These are phyloP conservation scores for Neophaeococcomyces aloes DNA, from an alignment of 2,329 filamentous ascomycete genomes.

Conservation along the genomic window DNA sequence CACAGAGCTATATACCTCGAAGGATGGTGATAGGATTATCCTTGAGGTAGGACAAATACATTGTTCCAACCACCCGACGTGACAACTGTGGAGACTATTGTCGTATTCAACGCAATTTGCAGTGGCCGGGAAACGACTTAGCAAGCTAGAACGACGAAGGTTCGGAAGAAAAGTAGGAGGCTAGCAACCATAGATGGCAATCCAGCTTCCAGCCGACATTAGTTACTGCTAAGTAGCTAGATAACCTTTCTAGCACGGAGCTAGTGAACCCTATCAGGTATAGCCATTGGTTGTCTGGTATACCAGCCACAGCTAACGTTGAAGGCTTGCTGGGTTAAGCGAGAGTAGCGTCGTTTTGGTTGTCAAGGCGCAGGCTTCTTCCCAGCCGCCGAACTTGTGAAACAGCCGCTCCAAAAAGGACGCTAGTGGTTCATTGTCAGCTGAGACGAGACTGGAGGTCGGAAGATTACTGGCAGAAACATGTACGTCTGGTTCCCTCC, in stretches of 20 bases:
- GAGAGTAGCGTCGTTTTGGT: not conserved
- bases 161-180: not conserved
- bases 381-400: not conserved
- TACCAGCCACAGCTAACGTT: constrained; percentile 4
- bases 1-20: constrained; percentile 5
- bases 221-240: too few species aligned
- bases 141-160: not conserved
- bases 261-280: not conserved
- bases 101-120: not conserved
- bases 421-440: too few species aligned
- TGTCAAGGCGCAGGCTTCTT: not conserved
- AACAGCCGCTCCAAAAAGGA: constrained; percentile 1
- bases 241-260: not conserved
- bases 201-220: not conserved
- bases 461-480: too few species aligned
- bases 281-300: constrained; percentile 6
- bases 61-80: constrained; percentile 6
- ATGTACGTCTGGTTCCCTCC: too few species aligned
- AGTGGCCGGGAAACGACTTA: constrained; percentile 3
- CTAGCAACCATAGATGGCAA: not conserved
- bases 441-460: too few species aligned
- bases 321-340: not conserved
- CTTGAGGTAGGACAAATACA: constrained; percentile 5
- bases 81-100: constrained; percentile 4
- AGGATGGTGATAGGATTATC: not conserved